These are phyloP conservation scores for Boletus subcaerulescens DNA, from an alignment of 768 basidiomycete species.

Conservation along the genomic window DNA sequence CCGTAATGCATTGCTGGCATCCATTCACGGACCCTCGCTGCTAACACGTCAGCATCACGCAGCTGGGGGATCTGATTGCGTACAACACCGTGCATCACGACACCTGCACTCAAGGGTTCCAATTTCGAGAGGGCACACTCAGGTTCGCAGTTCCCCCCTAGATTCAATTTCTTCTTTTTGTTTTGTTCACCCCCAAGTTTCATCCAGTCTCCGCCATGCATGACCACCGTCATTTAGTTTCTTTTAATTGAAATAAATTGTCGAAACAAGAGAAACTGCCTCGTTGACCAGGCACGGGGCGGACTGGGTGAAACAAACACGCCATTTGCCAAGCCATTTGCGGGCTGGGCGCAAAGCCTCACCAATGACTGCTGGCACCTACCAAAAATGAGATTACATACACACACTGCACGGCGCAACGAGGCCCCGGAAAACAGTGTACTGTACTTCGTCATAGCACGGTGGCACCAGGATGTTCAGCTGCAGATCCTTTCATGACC, in stretches of 20 bases:
- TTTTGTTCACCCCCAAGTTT: slow-evolving; percentile 12
- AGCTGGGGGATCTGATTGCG: slow-evolving; percentile 27
- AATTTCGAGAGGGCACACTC: slow-evolving; percentile 25
- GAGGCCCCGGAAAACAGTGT: slow-evolving; percentile 13
- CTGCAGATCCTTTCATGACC: slow-evolving; percentile 35
- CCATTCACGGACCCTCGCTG: slow-evolving; percentile 21
- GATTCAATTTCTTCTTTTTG: slow-evolving; percentile 7
- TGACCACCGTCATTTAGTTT: slow-evolving; percentile 3
- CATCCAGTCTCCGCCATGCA: slow-evolving; percentile 12
- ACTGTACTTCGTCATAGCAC: slow-evolving; percentile 18
- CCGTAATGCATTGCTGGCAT: slow-evolving; percentile 33
- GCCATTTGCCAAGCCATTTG: slow-evolving; percentile 13
- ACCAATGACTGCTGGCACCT: slow-evolving; percentile 23
- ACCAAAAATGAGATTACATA: slow-evolving; percentile 25
- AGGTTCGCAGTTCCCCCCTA: slow-evolving; percentile 20
- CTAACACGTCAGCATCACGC: slow-evolving; percentile 31
- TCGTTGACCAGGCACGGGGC: slow-evolving; percentile 17
- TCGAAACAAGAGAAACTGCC: slow-evolving; percentile 9
- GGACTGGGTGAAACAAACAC: slow-evolving; percentile 9
- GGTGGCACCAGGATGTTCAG: slow-evolving; percentile 19
- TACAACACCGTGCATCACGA: slow-evolving; percentile 20
- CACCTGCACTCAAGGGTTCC: slow-evolving; percentile 18
- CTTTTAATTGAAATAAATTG: slow-evolving; percentile 12
- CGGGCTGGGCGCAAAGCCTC: slow-evolving; percentile 16
- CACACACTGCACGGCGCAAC: slow-evolving; percentile 17